Evolutionary conservation across 441 rosid species (phyloP), one percentile per base, ranked within the genome.

Genomic region (Jatropha podagrica): DNA sequence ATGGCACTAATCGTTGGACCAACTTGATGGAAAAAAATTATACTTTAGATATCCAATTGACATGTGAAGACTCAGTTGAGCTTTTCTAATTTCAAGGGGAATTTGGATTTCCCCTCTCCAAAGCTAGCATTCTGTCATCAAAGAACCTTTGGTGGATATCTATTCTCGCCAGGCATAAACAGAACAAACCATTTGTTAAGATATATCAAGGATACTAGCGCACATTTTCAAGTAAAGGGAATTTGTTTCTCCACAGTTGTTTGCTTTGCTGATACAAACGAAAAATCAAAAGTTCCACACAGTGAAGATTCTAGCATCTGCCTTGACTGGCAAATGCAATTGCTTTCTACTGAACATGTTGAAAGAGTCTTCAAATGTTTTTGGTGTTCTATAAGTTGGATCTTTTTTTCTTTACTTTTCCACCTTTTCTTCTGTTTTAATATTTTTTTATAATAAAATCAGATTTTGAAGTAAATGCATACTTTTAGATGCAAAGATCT

Each of bases 401-500:
- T 38, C 63, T 54, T 32, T 67, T 68, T 26, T 66, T 74, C 18
- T 41, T 60, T 40, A 44, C 10, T 48, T 37, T 59, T 10, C 32
- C 18, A 62, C 54, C 51, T 56, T 59, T 58, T 20, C 69, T 65
- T 67, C 17, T 62, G 4, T 37, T 69, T 69, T n/a, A 65, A 52
- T 78, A 15, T 49, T 56, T 76, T 54, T 75, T 76, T 69, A 58
- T 74, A 9, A 76, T 77, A 56, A 48, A 63, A 72, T 73, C 76
- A 78, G 76, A 73, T 69, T 42, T 77, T 72, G 55, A 79, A 82
- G 41, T 71, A 67, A 79, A 58, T 71, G 26, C 61, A 42, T 77
- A 18, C 72, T 81, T 86, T 74, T 84, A 95, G 99, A 92, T 95
- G 99, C 97, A 91, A 88, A 90, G 98, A 86, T 90, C 92, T 71